Percentiles rank a stretch among this genome's conserved stretches.
Conservation (phyloP, 73 alveolate species). For the Stentor coeruleus region DNA sequence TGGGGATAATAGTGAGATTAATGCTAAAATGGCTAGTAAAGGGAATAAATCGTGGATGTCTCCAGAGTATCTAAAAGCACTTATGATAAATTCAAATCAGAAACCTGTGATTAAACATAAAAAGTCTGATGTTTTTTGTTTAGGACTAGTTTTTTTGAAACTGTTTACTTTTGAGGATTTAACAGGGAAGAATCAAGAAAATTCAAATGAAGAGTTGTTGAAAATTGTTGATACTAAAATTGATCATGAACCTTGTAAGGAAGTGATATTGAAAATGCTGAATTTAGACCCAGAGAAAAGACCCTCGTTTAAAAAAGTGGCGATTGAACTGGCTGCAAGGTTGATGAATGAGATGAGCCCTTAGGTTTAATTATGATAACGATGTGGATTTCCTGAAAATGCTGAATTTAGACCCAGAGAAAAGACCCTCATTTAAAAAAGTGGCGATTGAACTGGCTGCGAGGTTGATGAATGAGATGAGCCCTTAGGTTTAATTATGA, state of each 20-base stretch:
- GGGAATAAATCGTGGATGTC: background rate
- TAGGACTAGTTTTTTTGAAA: background rate
- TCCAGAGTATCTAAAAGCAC: background rate
- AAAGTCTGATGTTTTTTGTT: background rate
- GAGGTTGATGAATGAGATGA: too few relatives aligned
- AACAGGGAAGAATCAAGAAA: background rate
- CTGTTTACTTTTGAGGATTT: background rate
- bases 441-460: too few relatives aligned
- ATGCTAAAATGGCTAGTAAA: too few relatives aligned
- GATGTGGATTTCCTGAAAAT: too few relatives aligned
- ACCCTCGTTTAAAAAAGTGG: background rate
- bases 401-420: too few relatives aligned
- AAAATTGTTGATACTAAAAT: background rate
- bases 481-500: too few relatives aligned
- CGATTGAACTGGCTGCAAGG: background rate
- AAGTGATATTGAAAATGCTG: background rate
- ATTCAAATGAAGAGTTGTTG: background rate
- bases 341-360: too few relatives aligned
- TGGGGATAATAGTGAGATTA: background rate
- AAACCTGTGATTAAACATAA: background rate
- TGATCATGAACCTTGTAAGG: background rate
- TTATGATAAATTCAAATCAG: too few relatives aligned
- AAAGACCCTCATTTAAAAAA: too few relatives aligned
- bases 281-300: background rate
- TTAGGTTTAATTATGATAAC: too few relatives aligned